Evolutionary conservation across 164 flowering plant genomes (phyloP).

Genomic region (Vitis cinerea): DNA sequence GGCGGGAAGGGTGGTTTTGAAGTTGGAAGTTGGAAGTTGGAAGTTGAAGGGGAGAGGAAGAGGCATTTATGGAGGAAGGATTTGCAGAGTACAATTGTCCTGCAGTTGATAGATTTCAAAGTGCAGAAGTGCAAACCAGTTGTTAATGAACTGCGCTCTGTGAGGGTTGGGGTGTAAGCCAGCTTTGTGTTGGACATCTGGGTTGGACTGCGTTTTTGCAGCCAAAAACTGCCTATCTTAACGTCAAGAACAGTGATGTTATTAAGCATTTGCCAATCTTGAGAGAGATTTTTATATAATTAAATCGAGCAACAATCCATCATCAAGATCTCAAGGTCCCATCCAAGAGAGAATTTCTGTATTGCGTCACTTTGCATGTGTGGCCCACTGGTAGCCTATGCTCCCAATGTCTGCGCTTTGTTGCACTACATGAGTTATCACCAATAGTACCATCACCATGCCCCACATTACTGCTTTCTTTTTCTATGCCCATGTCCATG

Average conservation of each 20-base stretch:
- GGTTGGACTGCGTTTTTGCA: slow-evolving; percentile 31
- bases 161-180: slow-evolving; percentile 33
- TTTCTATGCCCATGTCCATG: too few relatives aligned
- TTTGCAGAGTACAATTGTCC: neutral
- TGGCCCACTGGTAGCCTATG: too few relatives aligned
- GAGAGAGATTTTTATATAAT: too few relatives aligned
- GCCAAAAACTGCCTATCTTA: slow-evolving; percentile 7
- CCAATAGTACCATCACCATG: too few relatives aligned
- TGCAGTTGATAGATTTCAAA: neutral
- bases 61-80: slow-evolving; percentile 20
- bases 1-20: slow-evolving; percentile 11
- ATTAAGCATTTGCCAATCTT: neutral
- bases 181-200: slow-evolving; percentile 31
- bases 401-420: too few relatives aligned
- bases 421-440: too few relatives aligned
- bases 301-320: too few relatives aligned
- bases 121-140: slow-evolving; percentile 43
- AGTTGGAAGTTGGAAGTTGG: slow-evolving; percentile 15
- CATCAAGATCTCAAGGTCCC: too few relatives aligned
- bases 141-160: slow-evolving; percentile 32
- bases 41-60: slow-evolving; percentile 10
- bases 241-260: slow-evolving; percentile 18
- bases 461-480: too few relatives aligned
- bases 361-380: too few relatives aligned
- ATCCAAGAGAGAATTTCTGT: too few relatives aligned